phyloP scores from a whole-genome alignment of 306 rosid species.

The Sicyos edulis region DNA sequence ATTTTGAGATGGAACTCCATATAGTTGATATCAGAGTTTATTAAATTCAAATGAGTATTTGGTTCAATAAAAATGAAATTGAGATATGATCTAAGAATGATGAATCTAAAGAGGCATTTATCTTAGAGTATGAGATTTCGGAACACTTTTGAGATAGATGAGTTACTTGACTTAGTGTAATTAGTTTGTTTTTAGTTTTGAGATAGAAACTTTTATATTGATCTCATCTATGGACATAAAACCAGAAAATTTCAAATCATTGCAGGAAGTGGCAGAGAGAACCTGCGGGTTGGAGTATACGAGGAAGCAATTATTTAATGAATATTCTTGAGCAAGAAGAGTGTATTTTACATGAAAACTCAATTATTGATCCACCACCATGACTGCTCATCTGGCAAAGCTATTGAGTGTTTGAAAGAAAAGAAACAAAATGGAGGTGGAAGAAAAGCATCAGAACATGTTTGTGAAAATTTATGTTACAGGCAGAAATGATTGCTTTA shows the following conservation, averaged over 20 bases:
- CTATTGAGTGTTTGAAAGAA: not conserved
- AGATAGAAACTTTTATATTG: too few relatives aligned
- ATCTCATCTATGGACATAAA: not conserved
- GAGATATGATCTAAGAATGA: too few relatives aligned
- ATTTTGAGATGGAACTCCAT: too few relatives aligned
- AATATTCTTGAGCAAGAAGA: not conserved
- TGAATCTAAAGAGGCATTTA: too few relatives aligned
- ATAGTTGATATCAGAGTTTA: too few relatives aligned
- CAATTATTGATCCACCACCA: not conserved
- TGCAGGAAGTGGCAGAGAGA: not conserved
- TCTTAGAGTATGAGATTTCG: too few relatives aligned
- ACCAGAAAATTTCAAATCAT: not conserved
- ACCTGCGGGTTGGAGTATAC: conserved; percentile 4
- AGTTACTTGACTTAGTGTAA: too few relatives aligned
- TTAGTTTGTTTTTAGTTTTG: too few relatives aligned
- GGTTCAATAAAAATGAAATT: too few relatives aligned
- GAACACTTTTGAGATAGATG: too few relatives aligned
- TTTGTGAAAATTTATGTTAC: conserved; percentile 8
- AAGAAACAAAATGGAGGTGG: not conserved
- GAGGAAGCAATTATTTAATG: not conserved
- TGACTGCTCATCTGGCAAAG: conserved; percentile 17
- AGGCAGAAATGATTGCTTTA: not conserved
- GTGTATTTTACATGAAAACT: not conserved
- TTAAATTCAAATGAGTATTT: too few relatives aligned
- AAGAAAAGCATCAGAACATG: not conserved